phyloP scores from a whole-genome alignment of 345 rosid species.

The Salix udensis region DNA sequence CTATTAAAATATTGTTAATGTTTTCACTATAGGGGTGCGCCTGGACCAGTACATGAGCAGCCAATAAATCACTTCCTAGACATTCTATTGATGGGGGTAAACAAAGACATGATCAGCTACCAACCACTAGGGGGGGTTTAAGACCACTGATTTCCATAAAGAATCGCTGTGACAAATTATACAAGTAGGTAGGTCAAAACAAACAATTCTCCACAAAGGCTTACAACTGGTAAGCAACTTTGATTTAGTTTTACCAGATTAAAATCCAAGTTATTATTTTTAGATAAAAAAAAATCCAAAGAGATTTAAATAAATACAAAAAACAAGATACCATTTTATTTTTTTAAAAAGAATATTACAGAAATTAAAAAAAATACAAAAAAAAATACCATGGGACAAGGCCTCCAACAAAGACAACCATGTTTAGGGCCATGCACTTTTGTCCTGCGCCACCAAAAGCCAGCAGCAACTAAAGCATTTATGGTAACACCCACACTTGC shows the following conservation, averaged over 20 bases:
- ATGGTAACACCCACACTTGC: constrained; percentile 55
- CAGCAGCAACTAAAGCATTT: constrained; percentile 50
- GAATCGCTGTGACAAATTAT: not conserved
- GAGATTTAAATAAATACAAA: too few relatives aligned
- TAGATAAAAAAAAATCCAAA: too few relatives aligned
- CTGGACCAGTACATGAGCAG: too few relatives aligned
- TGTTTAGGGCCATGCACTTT: constrained; percentile 44
- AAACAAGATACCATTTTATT: too few relatives aligned
- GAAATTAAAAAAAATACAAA: too few relatives aligned
- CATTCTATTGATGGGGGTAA: not conserved
- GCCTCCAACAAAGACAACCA: constrained; percentile 57
- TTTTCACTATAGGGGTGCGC: too few relatives aligned
- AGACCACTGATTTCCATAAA: not conserved
- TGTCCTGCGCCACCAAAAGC: constrained; percentile 71
- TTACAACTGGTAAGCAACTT: not conserved
- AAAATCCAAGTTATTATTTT: not conserved
- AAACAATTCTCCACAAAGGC: not conserved
- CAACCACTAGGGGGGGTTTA: not conserved
- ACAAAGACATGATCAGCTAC: not conserved
- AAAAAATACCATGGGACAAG: constrained; percentile 41
- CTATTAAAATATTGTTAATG: too few relatives aligned
- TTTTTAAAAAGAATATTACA: too few relatives aligned
- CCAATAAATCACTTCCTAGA: too few relatives aligned
- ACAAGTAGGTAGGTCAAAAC: not conserved
- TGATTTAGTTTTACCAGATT: not conserved